Evolutionary conservation across 208 protist species (phyloP).

Genomic region (Herpetomonas samuelpessoai): DNA sequence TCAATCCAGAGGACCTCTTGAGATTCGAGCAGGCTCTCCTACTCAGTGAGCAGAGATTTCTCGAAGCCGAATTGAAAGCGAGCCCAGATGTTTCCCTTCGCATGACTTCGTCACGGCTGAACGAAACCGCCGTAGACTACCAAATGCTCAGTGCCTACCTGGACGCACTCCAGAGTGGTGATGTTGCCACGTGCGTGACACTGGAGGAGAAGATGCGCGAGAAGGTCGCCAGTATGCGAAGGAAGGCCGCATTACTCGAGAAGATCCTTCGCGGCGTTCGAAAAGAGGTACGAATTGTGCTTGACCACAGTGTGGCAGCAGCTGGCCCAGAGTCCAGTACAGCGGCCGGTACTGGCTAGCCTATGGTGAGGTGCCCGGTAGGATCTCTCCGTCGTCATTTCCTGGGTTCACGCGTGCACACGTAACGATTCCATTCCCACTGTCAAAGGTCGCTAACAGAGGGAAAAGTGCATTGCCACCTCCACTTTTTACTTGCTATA

Average conservation of each 20-base stretch:
- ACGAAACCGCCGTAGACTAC: not conserved
- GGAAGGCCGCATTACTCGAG: slow-evolving; percentile 8
- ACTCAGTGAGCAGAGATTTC: slow-evolving; percentile 2
- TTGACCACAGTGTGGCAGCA: slow-evolving; percentile 7
- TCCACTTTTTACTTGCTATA: no score
- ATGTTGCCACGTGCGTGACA: not conserved
- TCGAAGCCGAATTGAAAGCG: slow-evolving; percentile 2
- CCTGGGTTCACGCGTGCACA: no score
- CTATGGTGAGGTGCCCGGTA: no score
- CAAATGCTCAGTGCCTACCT: slow-evolving; percentile 1
- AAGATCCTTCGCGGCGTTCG: slow-evolving; percentile 8
- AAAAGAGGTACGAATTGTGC: slow-evolving; percentile 7
- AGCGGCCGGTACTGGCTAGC: no score
- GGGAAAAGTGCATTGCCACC: no score
- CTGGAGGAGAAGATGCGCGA: not conserved
- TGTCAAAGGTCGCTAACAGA: no score
- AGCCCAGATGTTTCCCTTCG: slow-evolving; percentile 3
- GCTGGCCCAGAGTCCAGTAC: no score
- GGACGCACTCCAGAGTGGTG: not conserved
- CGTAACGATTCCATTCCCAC: no score
- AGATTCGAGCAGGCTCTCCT: not conserved
- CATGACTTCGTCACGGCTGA: not conserved
- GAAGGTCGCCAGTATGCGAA: not conserved
- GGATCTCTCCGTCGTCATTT: no score
- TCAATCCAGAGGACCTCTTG: not conserved